Evolutionary conservation across 805 yeast species (phyloP).

Genomic region (Candida succiphila): DNA sequence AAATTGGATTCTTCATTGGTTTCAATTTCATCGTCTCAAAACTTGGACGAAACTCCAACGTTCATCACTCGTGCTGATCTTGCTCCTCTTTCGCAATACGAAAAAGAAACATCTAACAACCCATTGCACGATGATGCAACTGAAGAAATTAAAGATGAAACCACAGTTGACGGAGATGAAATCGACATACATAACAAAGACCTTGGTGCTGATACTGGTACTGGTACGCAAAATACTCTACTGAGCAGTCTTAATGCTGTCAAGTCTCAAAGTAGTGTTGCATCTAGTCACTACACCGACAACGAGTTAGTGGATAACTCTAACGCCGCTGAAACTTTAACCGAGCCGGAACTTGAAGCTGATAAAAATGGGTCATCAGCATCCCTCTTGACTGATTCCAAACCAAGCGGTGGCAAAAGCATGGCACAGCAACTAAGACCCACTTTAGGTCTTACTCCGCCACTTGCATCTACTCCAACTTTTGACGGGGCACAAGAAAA

Average conservation of each 20-base stretch:
- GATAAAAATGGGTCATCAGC: conserved; percentile 2
- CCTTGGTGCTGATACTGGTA: too few relatives aligned
- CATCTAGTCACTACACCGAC: conserved; percentile 8
- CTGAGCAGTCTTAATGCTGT: background rate
- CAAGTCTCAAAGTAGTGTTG: conserved; percentile 3
- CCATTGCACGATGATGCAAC: background rate
- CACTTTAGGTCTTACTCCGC: conserved; percentile 20
- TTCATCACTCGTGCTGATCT: background rate
- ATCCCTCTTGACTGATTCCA: background rate
- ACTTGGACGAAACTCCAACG: conserved; percentile 1
- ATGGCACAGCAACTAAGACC: conserved; percentile 42
- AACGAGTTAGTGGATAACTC: conserved; percentile 4
- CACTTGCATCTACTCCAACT: conserved; percentile 2
- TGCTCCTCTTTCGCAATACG: background rate
- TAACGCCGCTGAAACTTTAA: conserved; percentile 2
- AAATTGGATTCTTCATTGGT: conserved; percentile 9
- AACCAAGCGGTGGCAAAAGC: conserved; percentile 8
- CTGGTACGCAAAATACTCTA: background rate
- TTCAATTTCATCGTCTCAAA: conserved; percentile 9
- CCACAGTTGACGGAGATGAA: conserved; percentile 15
- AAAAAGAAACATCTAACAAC: background rate
- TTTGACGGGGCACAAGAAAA: conserved; percentile 9
- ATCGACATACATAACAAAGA: too few relatives aligned
- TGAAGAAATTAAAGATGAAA: conserved; percentile 10
- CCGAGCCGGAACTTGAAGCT: conserved; percentile 2